Percentiles rank a stretch among this genome's conserved stretches.
Evolutionary conservation across 2,329 filamentous ascomycete species (phyloP).

Genomic region (Sphaerulina vaccinii): DNA sequence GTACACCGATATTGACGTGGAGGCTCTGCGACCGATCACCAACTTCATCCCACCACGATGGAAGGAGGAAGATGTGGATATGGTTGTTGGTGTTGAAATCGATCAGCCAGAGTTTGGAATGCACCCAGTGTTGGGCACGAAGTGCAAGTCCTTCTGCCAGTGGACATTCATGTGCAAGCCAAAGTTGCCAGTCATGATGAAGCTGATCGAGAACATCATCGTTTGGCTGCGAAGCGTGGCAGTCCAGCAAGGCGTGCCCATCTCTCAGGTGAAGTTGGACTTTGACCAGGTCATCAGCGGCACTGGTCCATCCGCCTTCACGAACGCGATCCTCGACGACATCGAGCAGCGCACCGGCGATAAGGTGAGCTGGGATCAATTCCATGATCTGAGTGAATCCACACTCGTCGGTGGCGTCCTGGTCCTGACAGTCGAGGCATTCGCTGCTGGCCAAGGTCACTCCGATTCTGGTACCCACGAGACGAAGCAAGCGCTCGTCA

Average conservation of each 20-base stretch:
- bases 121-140: slow-evolving; percentile 65
- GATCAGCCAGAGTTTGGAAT: slow-evolving; percentile 65
- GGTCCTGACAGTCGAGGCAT: slow-evolving; percentile 68
- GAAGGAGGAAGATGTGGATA: slow-evolving; percentile 63
- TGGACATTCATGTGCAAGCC: slow-evolving; percentile 74
- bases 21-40: slow-evolving; percentile 54
- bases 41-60: slow-evolving; percentile 65
- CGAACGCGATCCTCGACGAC: slow-evolving; percentile 61
- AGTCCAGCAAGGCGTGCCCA: slow-evolving; percentile 56
- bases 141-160: slow-evolving; percentile 70
- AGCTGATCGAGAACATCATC: slow-evolving; percentile 67
- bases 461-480: slow-evolving; percentile 71
- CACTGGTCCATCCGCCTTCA: slow-evolving; percentile 72
- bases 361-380: slow-evolving; percentile 60
- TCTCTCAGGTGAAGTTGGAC: slow-evolving; percentile 63
- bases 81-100: slow-evolving; percentile 70
- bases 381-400: slow-evolving; percentile 66
- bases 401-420: slow-evolving; percentile 64
- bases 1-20: slow-evolving; percentile 61
- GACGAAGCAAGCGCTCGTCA: slow-evolving; percentile 64
- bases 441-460: slow-evolving; percentile 71
- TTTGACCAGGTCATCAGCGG: slow-evolving; percentile 72
- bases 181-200: slow-evolving; percentile 65
- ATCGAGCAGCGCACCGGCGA: slow-evolving; percentile 55
- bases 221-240: slow-evolving; percentile 63